phyloP scores from a whole-genome alignment of 257 asterid species.

The Misopates orontium region DNA sequence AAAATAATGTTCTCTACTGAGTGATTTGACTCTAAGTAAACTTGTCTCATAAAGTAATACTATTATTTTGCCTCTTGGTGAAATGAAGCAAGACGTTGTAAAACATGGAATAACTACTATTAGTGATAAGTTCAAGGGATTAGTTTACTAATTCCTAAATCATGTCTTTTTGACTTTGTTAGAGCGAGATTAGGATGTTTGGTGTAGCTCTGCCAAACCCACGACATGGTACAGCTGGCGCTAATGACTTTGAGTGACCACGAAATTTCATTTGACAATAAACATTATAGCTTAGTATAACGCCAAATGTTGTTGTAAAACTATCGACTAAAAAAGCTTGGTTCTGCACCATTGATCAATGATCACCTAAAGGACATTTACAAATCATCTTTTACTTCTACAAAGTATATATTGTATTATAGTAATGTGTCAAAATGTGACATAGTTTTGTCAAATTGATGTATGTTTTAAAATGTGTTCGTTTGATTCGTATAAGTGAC shows the following conservation, averaged over 20 bases:
- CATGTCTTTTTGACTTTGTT: neutral
- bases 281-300: no score
- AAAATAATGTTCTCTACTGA: constrained; percentile 24
- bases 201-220: neutral
- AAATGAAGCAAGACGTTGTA: neutral
- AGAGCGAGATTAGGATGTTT: neutral
- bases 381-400: no score
- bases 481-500: no score
- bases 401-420: no score
- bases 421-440: no score
- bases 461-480: no score
- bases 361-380: no score
- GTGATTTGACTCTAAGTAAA: constrained; percentile 18
- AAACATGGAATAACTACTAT: neutral
- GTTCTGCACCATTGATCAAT: no score
- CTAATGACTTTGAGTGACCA: constrained; percentile 3
- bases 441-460: no score
- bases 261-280: neutral
- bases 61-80: constrained; percentile 7
- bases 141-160: constrained; percentile 11
- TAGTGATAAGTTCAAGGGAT: constrained; percentile 21
- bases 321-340: no score
- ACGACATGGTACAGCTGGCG: constrained; percentile 15
- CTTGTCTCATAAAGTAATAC: no score
- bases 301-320: no score